These are phyloP conservation scores for Galerina sulciceps DNA, from an alignment of 768 basidiomycete genomes.

Conservation along the genomic window DNA sequence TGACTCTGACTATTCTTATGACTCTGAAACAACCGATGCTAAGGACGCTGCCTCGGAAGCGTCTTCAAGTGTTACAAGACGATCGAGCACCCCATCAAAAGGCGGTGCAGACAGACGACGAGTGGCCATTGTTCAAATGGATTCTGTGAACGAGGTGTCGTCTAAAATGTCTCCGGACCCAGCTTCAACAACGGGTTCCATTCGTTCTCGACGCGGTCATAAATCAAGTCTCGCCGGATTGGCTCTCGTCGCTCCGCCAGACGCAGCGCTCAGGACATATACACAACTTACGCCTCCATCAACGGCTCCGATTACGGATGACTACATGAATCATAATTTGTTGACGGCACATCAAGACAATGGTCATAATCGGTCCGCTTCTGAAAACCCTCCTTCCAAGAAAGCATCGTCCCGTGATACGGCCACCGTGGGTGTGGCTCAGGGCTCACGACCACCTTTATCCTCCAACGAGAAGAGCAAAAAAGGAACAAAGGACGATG, in stretches of 20 bases:
- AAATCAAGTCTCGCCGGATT: conserved; percentile 51
- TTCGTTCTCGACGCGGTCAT: conserved; percentile 44
- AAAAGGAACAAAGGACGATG: conserved; percentile 20
- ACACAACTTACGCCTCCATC: conserved; percentile 57
- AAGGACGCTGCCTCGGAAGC: conserved; percentile 31
- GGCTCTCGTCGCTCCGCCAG: conserved; percentile 75
- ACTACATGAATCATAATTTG: conserved; percentile 20
- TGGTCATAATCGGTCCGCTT: conserved; percentile 50
- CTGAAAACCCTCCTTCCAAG: conserved; percentile 41
- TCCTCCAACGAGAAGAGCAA: conserved; percentile 15
- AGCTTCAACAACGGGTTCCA: conserved; percentile 30
- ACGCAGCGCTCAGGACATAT: conserved; percentile 59
- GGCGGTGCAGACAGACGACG: conserved; percentile 68
- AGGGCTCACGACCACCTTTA: conserved; percentile 19
- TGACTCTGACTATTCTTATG: conserved; percentile 54
- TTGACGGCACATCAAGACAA: conserved; percentile 24
- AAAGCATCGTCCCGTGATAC: conserved; percentile 36
- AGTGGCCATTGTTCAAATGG: conserved; percentile 69
- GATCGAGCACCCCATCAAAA: conserved; percentile 59
- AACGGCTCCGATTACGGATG: conserved; percentile 44
- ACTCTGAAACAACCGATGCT: conserved; percentile 36
- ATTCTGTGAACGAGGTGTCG: conserved; percentile 34
- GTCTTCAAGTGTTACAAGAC: conserved; percentile 35
- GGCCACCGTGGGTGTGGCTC: conserved; percentile 48
- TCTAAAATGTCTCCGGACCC: conserved; percentile 30